Evolutionary conservation across 768 basidiomycete genomes (phyloP).

Genomic region (Boletus rex-veris): DNA sequence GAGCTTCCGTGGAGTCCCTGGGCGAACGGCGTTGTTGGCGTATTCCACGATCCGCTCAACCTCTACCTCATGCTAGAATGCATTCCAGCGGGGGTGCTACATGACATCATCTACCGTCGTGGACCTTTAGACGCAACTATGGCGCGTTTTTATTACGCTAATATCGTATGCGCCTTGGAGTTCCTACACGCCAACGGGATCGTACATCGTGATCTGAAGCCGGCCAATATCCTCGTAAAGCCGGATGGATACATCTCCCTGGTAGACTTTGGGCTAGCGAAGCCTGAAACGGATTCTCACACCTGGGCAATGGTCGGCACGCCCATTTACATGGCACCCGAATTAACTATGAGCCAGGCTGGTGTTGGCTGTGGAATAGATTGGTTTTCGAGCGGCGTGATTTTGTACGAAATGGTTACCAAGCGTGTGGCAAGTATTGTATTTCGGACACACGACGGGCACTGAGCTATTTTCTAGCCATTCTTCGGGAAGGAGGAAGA

Average conservation of each 20-base stretch:
- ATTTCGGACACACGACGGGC: background rate
- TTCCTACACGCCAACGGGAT: constrained; percentile 45
- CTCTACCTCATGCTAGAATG: constrained; percentile 52
- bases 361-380: constrained; percentile 38
- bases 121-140: constrained; percentile 32
- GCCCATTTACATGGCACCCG: constrained; percentile 48
- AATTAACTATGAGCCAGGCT: constrained; percentile 30
- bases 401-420: constrained; percentile 52
- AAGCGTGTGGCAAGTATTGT: constrained; percentile 29
- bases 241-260: constrained; percentile 53
- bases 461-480: constrained; percentile 8
- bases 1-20: constrained; percentile 53
- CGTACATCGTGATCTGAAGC: constrained; percentile 56
- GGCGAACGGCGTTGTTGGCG: constrained; percentile 43
- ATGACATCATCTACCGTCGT: constrained; percentile 32
- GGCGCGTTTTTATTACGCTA: constrained; percentile 52
- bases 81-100: constrained; percentile 44
- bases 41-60: constrained; percentile 45
- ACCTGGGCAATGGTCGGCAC: constrained; percentile 43
- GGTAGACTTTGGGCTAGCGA: constrained; percentile 49
- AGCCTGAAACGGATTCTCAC: constrained; percentile 14
- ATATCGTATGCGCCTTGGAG: constrained; percentile 47
- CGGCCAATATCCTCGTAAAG: constrained; percentile 54
- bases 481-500: constrained; percentile 27
- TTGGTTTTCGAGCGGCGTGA: constrained; percentile 53